phyloP scores from a whole-genome alignment of 2,329 filamentous ascomycete genomes.

The Verticillium nonalfalfae region DNA sequence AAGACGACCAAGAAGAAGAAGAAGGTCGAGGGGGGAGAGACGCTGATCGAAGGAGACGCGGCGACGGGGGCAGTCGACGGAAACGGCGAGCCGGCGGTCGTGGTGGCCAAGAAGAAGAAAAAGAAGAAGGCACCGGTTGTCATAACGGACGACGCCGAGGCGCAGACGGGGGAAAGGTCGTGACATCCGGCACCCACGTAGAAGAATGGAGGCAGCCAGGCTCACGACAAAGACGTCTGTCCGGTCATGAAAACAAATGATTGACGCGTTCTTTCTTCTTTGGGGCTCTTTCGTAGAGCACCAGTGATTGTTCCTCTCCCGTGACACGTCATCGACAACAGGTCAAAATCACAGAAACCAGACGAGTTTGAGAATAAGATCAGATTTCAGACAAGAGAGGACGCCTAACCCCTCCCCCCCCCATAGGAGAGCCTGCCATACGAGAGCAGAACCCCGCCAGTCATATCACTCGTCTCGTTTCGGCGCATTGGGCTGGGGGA shows the following conservation, averaged over 20 bases:
- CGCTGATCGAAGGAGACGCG: constrained; percentile 21
- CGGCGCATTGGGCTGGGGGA: neutral
- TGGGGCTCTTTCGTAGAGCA: too few species aligned
- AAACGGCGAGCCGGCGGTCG: constrained; percentile 14
- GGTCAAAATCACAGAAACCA: neutral
- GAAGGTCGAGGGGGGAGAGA: neutral
- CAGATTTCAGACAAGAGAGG: neutral
- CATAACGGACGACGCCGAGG: constrained; percentile 4
- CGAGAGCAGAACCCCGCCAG: neutral
- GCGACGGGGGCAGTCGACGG: constrained; percentile 6
- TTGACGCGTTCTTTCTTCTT: neutral
- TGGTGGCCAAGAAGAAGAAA: constrained; percentile 35
- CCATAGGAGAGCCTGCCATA: neutral
- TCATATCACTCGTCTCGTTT: neutral
- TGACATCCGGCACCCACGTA: neutral
- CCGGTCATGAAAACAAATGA: neutral
- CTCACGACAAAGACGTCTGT: too few species aligned
- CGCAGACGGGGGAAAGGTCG: neutral
- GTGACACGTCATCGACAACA: neutral
- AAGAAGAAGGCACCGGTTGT: constrained; percentile 16
- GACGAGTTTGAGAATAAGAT: neutral
- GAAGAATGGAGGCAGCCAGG: neutral
- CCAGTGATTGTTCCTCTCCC: too few species aligned
- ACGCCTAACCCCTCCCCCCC: neutral
- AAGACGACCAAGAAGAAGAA: constrained; percentile 46